phyloP scores from a whole-genome alignment of 73 alveolate species.

The Paramecium pentaurelia region DNA sequence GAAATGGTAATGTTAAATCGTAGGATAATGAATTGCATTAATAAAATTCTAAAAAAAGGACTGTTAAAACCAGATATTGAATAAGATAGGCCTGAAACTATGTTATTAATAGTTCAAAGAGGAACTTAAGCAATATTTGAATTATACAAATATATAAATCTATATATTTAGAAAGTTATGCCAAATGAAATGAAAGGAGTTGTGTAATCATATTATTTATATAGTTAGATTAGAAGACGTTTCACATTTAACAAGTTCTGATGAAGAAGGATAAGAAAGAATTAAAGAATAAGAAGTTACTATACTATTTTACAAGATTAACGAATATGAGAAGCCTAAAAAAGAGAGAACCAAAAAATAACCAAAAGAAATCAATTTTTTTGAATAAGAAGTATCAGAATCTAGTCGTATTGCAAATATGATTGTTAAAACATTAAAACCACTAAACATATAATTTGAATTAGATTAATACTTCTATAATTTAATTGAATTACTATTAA shows the following conservation, averaged over 20 bases:
- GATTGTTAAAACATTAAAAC: background rate
- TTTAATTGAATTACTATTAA: background rate
- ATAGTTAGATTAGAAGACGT: conserved; percentile 26
- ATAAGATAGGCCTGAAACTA: conserved; percentile 12
- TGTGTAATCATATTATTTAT: background rate
- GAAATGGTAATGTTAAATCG: conserved; percentile 28
- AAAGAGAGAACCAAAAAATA: background rate
- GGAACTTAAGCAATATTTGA: conserved; percentile 22
- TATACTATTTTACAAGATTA: background rate
- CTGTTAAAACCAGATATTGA: conserved; percentile 37
- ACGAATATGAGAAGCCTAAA: background rate
- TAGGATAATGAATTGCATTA: background rate
- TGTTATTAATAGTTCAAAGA: background rate
- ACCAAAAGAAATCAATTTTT: background rate
- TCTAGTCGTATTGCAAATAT: conserved; percentile 2
- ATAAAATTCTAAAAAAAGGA: background rate
- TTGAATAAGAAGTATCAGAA: conserved; percentile 32
- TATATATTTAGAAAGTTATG: conserved; percentile 21
- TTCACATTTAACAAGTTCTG: conserved; percentile 24
- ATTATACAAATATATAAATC: conserved; percentile 20
- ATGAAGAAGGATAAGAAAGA: conserved; percentile 34
- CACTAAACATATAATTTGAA: conserved; percentile 14
- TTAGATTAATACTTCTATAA: conserved; percentile 13
- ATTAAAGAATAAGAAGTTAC: background rate
- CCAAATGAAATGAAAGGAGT: conserved; percentile 41